Percentiles rank a stretch among this genome's conserved stretches.
phyloP scores from a whole-genome alignment of 768 basidiomycete species.

The Leucocoprinus sp. region DNA sequence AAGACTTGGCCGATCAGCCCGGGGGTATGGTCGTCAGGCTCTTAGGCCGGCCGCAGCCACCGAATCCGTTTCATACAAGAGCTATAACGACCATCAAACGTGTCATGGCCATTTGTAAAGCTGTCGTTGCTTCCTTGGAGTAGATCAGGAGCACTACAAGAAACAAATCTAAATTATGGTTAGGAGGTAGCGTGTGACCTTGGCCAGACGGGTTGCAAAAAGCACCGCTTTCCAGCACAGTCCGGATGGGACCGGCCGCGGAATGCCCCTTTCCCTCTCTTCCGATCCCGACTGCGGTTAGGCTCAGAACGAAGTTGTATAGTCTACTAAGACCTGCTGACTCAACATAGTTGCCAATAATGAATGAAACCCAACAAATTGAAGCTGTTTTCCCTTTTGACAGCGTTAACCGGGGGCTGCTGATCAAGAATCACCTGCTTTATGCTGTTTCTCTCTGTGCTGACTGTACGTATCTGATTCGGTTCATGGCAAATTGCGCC shows the following conservation, averaged over 20 bases:
- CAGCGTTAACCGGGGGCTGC: not conserved
- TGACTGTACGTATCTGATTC: not conserved
- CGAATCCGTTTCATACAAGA: no score
- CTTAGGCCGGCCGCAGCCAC: not conserved
- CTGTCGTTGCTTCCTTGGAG: no score
- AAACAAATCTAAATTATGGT: no score
- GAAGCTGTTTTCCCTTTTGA: not conserved
- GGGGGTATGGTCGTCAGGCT: no score
- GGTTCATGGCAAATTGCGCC: constrained; percentile 4
- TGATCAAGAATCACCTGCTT: constrained; percentile 7
- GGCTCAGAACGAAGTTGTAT: no score
- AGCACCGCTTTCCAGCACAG: not conserved
- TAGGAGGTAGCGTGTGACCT: no score
- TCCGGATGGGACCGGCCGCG: not conserved
- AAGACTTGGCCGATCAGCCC: constrained; percentile 7
- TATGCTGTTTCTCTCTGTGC: constrained; percentile 1
- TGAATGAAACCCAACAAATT: constrained; percentile 2
- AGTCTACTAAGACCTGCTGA: no score
- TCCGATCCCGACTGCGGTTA: not conserved
- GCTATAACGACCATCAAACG: no score
- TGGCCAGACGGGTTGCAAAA: not conserved
- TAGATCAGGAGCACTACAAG: constrained; percentile 6
- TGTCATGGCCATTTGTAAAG: no score
- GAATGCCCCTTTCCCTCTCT: not conserved
- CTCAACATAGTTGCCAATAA: not conserved